phyloP scores from a whole-genome alignment of 2,329 filamentous ascomycete species.

The Colletotrichum noveboracense region DNA sequence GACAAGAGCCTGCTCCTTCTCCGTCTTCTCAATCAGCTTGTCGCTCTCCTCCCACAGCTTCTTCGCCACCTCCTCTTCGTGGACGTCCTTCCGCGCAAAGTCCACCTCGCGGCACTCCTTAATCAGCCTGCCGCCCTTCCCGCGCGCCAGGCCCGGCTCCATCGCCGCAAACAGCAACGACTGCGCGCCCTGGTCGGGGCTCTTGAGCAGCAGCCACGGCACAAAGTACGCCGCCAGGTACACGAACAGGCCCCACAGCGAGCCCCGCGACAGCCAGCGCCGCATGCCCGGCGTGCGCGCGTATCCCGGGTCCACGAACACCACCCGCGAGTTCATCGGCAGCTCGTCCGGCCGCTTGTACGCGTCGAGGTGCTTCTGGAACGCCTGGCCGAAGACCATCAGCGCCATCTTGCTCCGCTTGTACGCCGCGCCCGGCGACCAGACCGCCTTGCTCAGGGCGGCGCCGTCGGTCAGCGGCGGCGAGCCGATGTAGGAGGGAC shows the following conservation, averaged over 20 bases:
- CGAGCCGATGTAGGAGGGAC: constrained; percentile 84
- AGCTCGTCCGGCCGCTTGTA: constrained; percentile 85
- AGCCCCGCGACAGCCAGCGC: constrained; percentile 85
- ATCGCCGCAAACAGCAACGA: constrained; percentile 85
- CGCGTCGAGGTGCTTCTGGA: constrained; percentile 87
- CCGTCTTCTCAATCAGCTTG: constrained; percentile 78
- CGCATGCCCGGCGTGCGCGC: constrained; percentile 86
- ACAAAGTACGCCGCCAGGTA: constrained; percentile 82
- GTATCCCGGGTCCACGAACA: constrained; percentile 87
- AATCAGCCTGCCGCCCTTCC: constrained; percentile 70
- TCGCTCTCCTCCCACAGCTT: constrained; percentile 91
- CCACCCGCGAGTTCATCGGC: constrained; percentile 81
- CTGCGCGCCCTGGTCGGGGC: constrained; percentile 82
- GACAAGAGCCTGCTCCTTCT: constrained; percentile 77
- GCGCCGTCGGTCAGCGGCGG: constrained; percentile 62
- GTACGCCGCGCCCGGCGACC: constrained; percentile 64
- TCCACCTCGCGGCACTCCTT: constrained; percentile 88
- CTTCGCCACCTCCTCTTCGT: constrained; percentile 81
- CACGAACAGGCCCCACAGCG: constrained; percentile 76
- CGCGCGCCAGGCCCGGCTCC: constrained; percentile 72
- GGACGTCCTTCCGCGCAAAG: constrained; percentile 74
- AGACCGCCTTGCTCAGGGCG: constrained; percentile 51
- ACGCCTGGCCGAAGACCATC: constrained; percentile 87
- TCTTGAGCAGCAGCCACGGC: constrained; percentile 90
- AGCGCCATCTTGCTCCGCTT: constrained; percentile 77